phyloP scores from a whole-genome alignment of 75 land plant genomes.

The Gnetum montanum region DNA sequence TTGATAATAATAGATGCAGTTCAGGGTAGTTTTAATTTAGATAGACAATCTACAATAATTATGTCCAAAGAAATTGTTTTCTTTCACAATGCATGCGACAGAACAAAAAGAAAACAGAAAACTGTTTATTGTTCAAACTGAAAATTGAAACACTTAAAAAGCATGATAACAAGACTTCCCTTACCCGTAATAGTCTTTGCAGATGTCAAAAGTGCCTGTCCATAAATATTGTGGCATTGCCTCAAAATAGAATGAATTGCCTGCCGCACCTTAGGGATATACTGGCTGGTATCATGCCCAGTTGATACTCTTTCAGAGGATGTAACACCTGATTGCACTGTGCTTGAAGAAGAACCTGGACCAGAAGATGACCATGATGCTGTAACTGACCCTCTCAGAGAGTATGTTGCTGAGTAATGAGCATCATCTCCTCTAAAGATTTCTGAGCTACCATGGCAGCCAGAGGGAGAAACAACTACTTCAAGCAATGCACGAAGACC shows the following conservation, averaged over 20 bases:
- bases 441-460: conserved; percentile 67
- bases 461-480: conserved; percentile 74
- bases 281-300: conserved; percentile 80
- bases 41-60: no score
- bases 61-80: no score
- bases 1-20: no score
- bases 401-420: conserved; percentile 26
- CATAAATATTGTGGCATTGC: conserved; percentile 72
- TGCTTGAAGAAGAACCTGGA: conserved; percentile 10
- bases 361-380: conserved; percentile 34
- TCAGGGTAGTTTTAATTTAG: no score
- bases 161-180: no score
- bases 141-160: no score
- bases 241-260: conserved; percentile 87
- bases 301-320: conserved; percentile 10
- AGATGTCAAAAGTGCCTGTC: conserved; percentile 77
- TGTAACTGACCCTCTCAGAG: conserved; percentile 27
- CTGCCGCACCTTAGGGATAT: conserved; percentile 90
- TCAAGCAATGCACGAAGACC: conserved; percentile 90
- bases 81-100: no score
- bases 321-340: conserved; percentile 12
- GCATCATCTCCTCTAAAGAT: conserved; percentile 41
- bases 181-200: conserved; percentile 76
- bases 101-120: no score
- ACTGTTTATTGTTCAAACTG: no score